Conservation (phyloP, 768 basidiomycete species). For the Calvatia gigantea region DNA sequence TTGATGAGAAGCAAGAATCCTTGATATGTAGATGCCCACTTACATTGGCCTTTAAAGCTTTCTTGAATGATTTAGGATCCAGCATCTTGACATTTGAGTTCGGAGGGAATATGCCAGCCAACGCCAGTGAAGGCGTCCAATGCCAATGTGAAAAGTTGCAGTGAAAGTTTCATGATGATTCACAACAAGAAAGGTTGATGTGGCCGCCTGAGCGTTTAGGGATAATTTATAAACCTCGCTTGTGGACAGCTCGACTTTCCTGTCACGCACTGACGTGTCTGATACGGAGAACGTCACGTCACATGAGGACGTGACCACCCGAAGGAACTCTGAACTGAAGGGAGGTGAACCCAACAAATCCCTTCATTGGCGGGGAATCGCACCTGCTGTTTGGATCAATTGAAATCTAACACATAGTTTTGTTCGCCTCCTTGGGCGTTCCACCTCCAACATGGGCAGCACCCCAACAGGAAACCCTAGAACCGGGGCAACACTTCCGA, state of each 20-base stretch:
- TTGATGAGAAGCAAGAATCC: not conserved
- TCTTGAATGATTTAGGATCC: conserved; percentile 65
- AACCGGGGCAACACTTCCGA: not conserved
- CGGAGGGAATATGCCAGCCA: conserved; percentile 43
- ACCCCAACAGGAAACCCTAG: not conserved
- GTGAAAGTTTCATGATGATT: conserved; percentile 29
- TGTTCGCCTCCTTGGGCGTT: too few relatives aligned
- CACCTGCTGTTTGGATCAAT: too few relatives aligned
- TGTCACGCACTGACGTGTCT: conserved; percentile 10
- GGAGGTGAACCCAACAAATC: not conserved
- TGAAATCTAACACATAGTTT: too few relatives aligned
- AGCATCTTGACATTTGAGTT: conserved; percentile 68
- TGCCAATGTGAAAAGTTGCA: conserved; percentile 33
- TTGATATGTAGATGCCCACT: conserved; percentile 21
- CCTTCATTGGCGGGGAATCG: too few relatives aligned
- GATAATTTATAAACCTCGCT: conserved; percentile 3
- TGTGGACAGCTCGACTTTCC: not conserved
- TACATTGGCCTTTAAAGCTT: conserved; percentile 74
- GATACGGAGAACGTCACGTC: not conserved
- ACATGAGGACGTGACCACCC: too few relatives aligned
- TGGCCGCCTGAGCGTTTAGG: not conserved
- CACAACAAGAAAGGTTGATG: not conserved
- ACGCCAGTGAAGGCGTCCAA: conserved; percentile 45
- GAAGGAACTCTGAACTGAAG: too few relatives aligned
- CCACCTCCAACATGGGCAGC: too few relatives aligned